Evolutionary conservation across 352 stramenopile species (phyloP), one percentile per base, ranked within the genome.

Genomic region (Pythium sp.): DNA sequence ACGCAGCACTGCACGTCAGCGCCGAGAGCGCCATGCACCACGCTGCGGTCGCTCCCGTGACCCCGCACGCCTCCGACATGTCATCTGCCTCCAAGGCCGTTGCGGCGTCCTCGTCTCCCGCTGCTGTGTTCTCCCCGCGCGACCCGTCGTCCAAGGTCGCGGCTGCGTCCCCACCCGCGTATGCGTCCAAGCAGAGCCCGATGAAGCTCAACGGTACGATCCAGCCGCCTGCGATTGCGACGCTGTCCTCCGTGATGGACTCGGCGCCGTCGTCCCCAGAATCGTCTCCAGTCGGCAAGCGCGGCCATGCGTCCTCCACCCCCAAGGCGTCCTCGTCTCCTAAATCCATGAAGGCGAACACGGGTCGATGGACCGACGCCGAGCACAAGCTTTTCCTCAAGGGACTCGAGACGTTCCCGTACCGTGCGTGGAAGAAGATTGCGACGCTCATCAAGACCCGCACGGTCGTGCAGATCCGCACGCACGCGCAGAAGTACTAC

Each of bases 361-460:
- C 87, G 0, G 88, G 88, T 8, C 85, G 88, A 12, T 96, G 88
- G 88, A 96, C 88, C 5, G 87, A 96, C 56, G 80, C 84, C 5
- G 88, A 96, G 74, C 88, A 96, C 75, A 87, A 94, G 75, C 82
- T 96, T n/a, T 96, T 96, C 64, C 74, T 96, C 15, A 81, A 94
- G 67, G 88, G 88, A 0, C 82, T 96, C 51, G 86, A 94, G 72
- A 86, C 84, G 64, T 96, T 94, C 68, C 86, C 86, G 38, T 94
- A 94, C 68, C 84, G 86, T 30, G 88, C 86, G 15, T 96, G 88
- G 88, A 96, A 96, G 79, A 94, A 96, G 76, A 99, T 99, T 24
- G 91, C 92, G 26, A 87, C 85, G 53, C 81, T 95, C 28, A 98
- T 99, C 77, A 95, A 96, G 69, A 98, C 95, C 26, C 81, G 97